phyloP scores from a whole-genome alignment of 345 rosid species.

The Carallia brachiata region DNA sequence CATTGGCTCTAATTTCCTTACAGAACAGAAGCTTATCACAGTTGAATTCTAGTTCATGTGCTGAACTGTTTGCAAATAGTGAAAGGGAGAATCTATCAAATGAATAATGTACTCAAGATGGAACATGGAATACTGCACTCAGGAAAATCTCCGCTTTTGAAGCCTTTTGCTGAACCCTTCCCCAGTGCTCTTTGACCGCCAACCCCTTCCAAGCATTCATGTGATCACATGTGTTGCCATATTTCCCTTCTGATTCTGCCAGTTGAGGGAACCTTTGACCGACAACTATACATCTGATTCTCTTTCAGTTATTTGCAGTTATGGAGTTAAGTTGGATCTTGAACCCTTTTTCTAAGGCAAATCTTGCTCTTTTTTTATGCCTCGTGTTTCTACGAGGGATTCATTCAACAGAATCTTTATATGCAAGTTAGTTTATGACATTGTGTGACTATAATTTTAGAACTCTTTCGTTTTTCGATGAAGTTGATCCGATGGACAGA shows the following conservation, averaged over 20 bases:
- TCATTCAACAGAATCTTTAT: background rate
- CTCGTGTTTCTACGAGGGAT: background rate
- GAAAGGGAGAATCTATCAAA: background rate
- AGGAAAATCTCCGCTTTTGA: conserved; percentile 4
- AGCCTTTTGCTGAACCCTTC: conserved; percentile 29
- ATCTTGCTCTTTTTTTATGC: too few relatives aligned
- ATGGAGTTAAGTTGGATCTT: conserved; percentile 45
- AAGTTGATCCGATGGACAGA: too few relatives aligned
- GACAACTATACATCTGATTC: conserved; percentile 17
- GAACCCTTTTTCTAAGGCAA: background rate
- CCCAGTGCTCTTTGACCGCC: background rate
- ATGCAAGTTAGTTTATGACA: too few relatives aligned
- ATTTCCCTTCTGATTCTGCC: conserved; percentile 39
- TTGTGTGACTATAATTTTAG: too few relatives aligned
- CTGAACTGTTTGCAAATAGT: too few relatives aligned
- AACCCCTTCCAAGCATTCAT: conserved; percentile 30
- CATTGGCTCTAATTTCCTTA: too few relatives aligned
- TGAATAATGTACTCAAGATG: conserved; percentile 1
- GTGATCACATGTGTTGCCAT: conserved; percentile 62
- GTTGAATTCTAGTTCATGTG: too few relatives aligned
- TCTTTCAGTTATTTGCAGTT: conserved; percentile 68
- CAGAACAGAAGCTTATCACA: too few relatives aligned
- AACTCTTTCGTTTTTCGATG: too few relatives aligned
- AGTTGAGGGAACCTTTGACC: conserved; percentile 36
- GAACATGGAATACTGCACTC: conserved; percentile 26